Percentiles rank a stretch among this genome's conserved stretches.
These are phyloP conservation scores for Candida piceae DNA, from an alignment of 805 yeast genomes.

Conservation along the genomic window DNA sequence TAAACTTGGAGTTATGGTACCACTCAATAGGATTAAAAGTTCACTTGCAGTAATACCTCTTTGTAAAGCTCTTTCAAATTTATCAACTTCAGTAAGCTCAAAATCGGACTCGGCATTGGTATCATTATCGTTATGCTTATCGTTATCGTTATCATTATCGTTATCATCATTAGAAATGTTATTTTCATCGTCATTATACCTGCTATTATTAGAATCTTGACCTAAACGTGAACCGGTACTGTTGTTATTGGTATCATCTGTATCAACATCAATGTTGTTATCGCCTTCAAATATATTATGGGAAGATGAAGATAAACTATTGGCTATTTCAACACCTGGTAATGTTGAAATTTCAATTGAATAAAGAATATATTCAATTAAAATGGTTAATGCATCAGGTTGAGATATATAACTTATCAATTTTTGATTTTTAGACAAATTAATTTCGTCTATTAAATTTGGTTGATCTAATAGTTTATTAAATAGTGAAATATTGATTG, in stretches of 20 bases:
- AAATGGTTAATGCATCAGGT: slow-evolving; percentile 25
- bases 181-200: slow-evolving; percentile 1
- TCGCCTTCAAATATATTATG: slow-evolving; percentile 20
- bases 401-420: slow-evolving; percentile 29
- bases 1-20: slow-evolving; percentile 18
- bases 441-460: slow-evolving; percentile 32
- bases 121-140: neutral
- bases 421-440: slow-evolving; percentile 30
- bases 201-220: no score
- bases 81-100: no score
- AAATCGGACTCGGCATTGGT: neutral
- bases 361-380: slow-evolving; percentile 27
- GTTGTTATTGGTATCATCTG: slow-evolving; percentile 3
- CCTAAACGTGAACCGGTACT: no score
- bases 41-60: slow-evolving; percentile 28
- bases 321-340: slow-evolving; percentile 5
- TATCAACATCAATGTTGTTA: slow-evolving; percentile 14
- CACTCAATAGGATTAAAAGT: slow-evolving; percentile 21
- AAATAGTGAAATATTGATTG: slow-evolving; percentile 24
- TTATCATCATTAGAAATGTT: neutral
- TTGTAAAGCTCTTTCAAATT: slow-evolving; percentile 20
- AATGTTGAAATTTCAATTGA: slow-evolving; percentile 21
- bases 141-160: slow-evolving; percentile 10
- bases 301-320: slow-evolving; percentile 1
- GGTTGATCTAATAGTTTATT: slow-evolving; percentile 33